A percentile compares a stretch with the other conserved stretches of the same genome.
These are phyloP conservation scores for Chaetomiaceae sp. DNA, from an alignment of 2,329 filamentous ascomycete genomes.

Conservation along the genomic window DNA sequence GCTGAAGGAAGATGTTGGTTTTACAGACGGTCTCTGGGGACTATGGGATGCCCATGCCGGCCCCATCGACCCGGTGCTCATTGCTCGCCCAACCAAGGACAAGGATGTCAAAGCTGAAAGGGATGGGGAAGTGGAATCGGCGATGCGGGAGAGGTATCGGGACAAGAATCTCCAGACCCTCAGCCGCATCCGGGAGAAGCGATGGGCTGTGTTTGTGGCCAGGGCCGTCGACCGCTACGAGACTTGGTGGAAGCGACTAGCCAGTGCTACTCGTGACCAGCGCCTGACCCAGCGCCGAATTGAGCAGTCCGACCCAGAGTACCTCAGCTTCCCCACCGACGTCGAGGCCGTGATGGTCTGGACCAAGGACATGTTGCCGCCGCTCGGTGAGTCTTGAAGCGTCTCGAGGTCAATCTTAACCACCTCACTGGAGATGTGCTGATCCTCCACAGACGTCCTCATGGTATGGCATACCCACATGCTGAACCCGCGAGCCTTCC, in stretches of 20 bases:
- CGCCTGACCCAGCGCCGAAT: slow-evolving; percentile 34
- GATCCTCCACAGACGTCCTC: slow-evolving; percentile 52
- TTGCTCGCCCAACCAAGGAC: neutral
- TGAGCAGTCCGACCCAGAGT: slow-evolving; percentile 23
- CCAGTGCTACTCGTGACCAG: slow-evolving; percentile 20
- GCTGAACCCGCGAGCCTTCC: slow-evolving; percentile 67
- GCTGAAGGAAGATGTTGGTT: slow-evolving; percentile 61
- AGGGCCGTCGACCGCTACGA: slow-evolving; percentile 64
- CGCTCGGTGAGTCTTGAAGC: slow-evolving; percentile 44
- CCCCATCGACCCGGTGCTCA: slow-evolving; percentile 11
- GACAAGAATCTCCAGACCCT: slow-evolving; percentile 37
- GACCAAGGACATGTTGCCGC: slow-evolving; percentile 44
- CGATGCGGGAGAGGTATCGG: slow-evolving; percentile 22
- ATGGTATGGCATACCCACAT: slow-evolving; percentile 78
- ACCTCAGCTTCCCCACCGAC: slow-evolving; percentile 30
- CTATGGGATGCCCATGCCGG: slow-evolving; percentile 46
- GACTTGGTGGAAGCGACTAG: slow-evolving; percentile 51
- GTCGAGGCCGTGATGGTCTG: slow-evolving; percentile 29
- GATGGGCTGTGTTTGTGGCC: slow-evolving; percentile 65
- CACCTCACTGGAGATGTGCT: neutral
- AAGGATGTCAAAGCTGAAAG: neutral
- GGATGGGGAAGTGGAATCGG: neutral
- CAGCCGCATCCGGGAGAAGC: slow-evolving; percentile 59
- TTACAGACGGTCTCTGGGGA: slow-evolving; percentile 60
- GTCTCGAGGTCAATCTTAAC: neutral